Base-by-base conservation (phyloP, 1,284 basidiomycete species). In the Ustilago cynodontis region DNA sequence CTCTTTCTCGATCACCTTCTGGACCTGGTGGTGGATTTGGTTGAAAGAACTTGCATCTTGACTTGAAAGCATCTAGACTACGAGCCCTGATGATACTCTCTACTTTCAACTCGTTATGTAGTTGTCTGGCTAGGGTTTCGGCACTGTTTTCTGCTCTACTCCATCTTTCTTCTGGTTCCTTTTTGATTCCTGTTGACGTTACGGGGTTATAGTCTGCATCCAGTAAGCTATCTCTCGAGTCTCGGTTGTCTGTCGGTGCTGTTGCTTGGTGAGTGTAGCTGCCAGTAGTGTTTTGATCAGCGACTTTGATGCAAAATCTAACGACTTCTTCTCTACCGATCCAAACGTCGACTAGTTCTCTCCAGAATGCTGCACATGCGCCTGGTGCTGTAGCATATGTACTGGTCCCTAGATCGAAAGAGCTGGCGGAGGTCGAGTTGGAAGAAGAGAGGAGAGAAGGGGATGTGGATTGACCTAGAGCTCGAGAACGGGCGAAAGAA, bases 51-150 rank as follows among this genome's bases (percentile, higher is more conserved):
- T 64, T 72, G 33, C 81, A 83, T 28, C 78, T 69, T 2, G 78
- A 80, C 57, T 83, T 81, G 71, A 83, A 81, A 1, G 66, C 81
- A 3, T 82, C 82, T 8, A 83, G 59, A 11, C 81, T 81, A 10
- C 82, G 57, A 0, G 74, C 71, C 5, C 82, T 59, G 35, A 83
- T 78, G 56, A 83, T 83, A 16, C 62, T 63, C 39, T 84, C 82
- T 13, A 84, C 55, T 14, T 62, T 63, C n/a, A 84, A 60, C 56
- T 84, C 82, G 64, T 84, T 84, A 39, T 75, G 79, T 41, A 84
- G 26, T 51, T 84, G 82, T 3, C 82, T 49, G 1, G 59, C 59
- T 50, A 80, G 57, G 3, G 49, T 62, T 45, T 64, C 65, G 6
- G 56, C 39, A 8, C 26, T 58, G 28, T 64, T 55, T 22, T 65